These are phyloP conservation scores for Metschnikowia chrysomelidarum DNA, from an alignment of 805 yeast genomes.

Conservation along the genomic window DNA sequence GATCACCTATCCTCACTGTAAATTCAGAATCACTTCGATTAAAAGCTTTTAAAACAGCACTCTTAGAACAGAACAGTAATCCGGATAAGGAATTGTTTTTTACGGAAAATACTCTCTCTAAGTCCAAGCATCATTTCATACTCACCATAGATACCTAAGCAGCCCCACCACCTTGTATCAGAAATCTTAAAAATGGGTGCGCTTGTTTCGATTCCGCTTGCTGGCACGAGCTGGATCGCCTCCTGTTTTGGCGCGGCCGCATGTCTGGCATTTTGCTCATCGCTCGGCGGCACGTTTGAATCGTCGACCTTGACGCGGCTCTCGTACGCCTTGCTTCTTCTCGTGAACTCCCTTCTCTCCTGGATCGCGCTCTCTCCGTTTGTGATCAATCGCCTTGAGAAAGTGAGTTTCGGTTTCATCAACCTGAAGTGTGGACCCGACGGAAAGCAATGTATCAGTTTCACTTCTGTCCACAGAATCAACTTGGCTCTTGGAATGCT, in stretches of 20 bases:
- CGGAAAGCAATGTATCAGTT: slow-evolving; percentile 80
- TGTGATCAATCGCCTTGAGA: slow-evolving; percentile 70
- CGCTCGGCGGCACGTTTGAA: slow-evolving; percentile 58
- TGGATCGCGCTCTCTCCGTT: slow-evolving; percentile 92
- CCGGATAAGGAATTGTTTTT: no score
- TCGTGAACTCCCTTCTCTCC: slow-evolving; percentile 76
- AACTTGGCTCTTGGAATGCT: slow-evolving; percentile 82
- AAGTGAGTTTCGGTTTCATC: slow-evolving; percentile 64
- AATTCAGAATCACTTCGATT: no score
- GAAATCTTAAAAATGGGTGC: slow-evolving; percentile 18
- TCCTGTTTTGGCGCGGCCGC: slow-evolving; percentile 47
- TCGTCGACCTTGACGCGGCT: slow-evolving; percentile 83
- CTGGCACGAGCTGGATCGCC: slow-evolving; percentile 14
- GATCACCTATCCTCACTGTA: no score
- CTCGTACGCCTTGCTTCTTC: slow-evolving; percentile 75
- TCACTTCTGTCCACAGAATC: slow-evolving; percentile 89
- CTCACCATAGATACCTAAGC: not conserved
- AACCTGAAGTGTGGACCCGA: slow-evolving; percentile 66
- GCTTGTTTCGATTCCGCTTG: slow-evolving; percentile 17
- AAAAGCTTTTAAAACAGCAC: no score
- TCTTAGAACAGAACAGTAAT: no score
- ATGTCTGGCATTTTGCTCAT: slow-evolving; percentile 56
- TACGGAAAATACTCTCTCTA: no score
- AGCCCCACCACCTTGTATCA: not conserved
- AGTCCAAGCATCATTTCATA: no score